Conservation (phyloP, 805 yeast genomes). For the Candida andamanensis region DNA sequence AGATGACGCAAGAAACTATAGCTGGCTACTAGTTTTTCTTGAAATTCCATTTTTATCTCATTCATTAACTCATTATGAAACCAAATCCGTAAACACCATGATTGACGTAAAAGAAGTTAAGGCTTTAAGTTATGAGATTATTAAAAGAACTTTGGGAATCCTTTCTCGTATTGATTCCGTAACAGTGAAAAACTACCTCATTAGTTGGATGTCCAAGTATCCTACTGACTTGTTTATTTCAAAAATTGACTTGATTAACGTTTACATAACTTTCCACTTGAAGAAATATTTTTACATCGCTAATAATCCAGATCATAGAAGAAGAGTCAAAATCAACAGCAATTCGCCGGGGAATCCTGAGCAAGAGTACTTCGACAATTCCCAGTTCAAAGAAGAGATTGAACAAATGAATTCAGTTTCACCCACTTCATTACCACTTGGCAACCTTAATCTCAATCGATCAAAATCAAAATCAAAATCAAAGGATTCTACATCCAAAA, state of each 20-base stretch:
- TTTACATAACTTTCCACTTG: slow-evolving; percentile 74
- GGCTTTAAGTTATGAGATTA: slow-evolving; percentile 58
- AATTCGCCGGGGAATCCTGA: slow-evolving; percentile 2
- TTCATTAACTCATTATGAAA: slow-evolving; percentile 34
- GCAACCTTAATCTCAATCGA: slow-evolving; percentile 6
- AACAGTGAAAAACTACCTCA: slow-evolving; percentile 36
- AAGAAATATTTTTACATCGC: slow-evolving; percentile 45
- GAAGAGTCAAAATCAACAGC: slow-evolving; percentile 6
- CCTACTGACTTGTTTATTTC: slow-evolving; percentile 39
- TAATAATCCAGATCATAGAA: slow-evolving; percentile 18
- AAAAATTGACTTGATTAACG: slow-evolving; percentile 64
- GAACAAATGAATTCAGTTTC: slow-evolving; percentile 8
- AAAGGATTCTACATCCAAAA: slow-evolving; percentile 22
- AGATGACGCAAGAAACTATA: slow-evolving; percentile 38
- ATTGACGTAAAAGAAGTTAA: slow-evolving; percentile 48
- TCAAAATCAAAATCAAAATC: slow-evolving; percentile 10
- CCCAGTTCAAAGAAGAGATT: slow-evolving; percentile 16
- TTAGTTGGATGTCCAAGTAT: slow-evolving; percentile 51
- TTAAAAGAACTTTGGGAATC: slow-evolving; percentile 66
- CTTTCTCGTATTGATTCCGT: slow-evolving; percentile 46
- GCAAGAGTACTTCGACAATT: slow-evolving; percentile 19
- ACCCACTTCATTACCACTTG: slow-evolving; percentile 7
- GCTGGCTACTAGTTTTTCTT: slow-evolving; percentile 60
- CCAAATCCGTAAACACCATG: slow-evolving; percentile 18
- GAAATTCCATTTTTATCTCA: slow-evolving; percentile 62